phyloP scores from a whole-genome alignment of 192 early-diverging fungal genomes.

The Coemansia sp. region DNA sequence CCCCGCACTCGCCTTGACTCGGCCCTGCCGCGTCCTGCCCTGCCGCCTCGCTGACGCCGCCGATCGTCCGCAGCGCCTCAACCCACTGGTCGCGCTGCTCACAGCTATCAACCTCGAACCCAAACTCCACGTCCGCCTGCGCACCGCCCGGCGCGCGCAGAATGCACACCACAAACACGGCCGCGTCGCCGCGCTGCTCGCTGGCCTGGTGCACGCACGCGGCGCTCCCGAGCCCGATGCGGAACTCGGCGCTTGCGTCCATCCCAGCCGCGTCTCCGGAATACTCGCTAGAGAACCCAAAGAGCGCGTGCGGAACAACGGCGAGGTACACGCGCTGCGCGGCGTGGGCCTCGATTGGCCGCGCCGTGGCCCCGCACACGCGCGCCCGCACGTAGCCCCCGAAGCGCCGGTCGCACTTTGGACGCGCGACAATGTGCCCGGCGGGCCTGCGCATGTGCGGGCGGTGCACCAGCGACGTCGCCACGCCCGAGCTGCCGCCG shows the following conservation, averaged over 20 bases:
- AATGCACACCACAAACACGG: slow-evolving; percentile 5
- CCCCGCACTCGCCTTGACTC: too few relatives aligned
- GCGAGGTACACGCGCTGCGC: not conserved
- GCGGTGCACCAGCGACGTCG: slow-evolving; percentile 15
- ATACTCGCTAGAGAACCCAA: not conserved
- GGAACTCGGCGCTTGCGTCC: not conserved
- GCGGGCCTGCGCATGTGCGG: not conserved
- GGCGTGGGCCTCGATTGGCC: too few relatives aligned
- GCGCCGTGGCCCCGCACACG: too few relatives aligned
- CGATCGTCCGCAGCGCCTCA: slow-evolving; percentile 11
- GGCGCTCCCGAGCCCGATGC: not conserved
- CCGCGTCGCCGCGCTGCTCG: too few relatives aligned
- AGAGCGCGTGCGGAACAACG: not conserved
- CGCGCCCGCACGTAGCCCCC: not conserved
- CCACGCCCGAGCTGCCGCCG: not conserved
- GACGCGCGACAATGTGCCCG: slow-evolving; percentile 6
- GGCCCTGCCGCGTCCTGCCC: too few relatives aligned
- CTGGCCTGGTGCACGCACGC: too few relatives aligned
- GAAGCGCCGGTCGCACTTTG: not conserved
- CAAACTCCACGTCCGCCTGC: not conserved
- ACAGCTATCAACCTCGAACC: slow-evolving; percentile 9
- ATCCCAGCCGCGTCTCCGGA: not conserved
- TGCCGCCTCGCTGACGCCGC: slow-evolving; percentile 2
- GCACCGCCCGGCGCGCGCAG: not conserved
- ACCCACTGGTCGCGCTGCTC: slow-evolving; percentile 9